A percentile compares a stretch with the other conserved stretches of the same genome.
Evolutionary conservation across 1,284 basidiomycete genomes (phyloP).

Genomic region (Boletellus dicymbophilus): DNA sequence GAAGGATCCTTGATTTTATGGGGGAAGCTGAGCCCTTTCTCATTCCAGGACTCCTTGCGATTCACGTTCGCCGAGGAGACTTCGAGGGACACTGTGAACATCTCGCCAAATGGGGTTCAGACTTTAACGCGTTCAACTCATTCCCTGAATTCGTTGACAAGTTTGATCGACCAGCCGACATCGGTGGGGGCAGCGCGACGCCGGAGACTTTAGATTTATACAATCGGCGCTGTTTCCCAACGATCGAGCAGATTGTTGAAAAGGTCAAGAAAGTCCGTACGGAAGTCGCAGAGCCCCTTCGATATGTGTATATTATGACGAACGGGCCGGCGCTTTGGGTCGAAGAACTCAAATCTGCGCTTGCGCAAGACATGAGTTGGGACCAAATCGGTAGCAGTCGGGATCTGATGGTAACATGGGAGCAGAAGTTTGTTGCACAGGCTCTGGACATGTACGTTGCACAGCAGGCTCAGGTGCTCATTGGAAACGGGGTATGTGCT

Average conservation of each 20-base stretch:
- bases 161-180: constrained; percentile 32
- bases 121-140: constrained; percentile 44
- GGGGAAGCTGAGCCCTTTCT: constrained; percentile 6
- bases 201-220: constrained; percentile 33
- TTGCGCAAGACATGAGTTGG: constrained; percentile 30
- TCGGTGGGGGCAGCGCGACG: constrained; percentile 15
- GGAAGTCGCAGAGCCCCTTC: constrained; percentile 26
- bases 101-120: constrained; percentile 43
- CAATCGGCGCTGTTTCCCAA: constrained; percentile 42
- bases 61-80: constrained; percentile 65
- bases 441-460: constrained; percentile 48
- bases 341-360: constrained; percentile 41
- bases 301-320: constrained; percentile 54
- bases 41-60: constrained; percentile 47
- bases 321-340: constrained; percentile 52
- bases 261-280: constrained; percentile 31
- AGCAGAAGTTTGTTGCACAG: constrained; percentile 41
- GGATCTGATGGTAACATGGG: constrained; percentile 38
- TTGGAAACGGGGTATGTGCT: constrained; percentile 42
- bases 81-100: constrained; percentile 51
- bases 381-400: constrained; percentile 31
- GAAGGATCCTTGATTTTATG: not conserved
- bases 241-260: constrained; percentile 41
- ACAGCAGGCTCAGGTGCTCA: constrained; percentile 42
- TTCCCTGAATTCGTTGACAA: constrained; percentile 41